Percentiles rank a stretch among this genome's conserved stretches.
Evolutionary conservation across 75 land plant species (phyloP).

Genomic region (Sequoia sempervirens): DNA sequence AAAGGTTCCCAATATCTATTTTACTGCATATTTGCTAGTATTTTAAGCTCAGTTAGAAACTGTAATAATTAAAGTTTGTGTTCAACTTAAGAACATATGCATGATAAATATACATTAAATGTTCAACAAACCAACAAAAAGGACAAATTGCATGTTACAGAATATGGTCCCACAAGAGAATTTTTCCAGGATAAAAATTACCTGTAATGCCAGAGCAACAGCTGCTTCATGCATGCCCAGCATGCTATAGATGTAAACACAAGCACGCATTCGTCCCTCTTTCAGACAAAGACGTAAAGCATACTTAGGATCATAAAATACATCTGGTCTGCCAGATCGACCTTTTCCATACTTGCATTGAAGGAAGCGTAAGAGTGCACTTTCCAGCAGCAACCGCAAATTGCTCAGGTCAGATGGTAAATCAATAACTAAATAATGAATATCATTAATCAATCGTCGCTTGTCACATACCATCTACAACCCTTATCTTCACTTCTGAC

Average conservation of each 20-base stretch:
- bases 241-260: slow-evolving; percentile 96
- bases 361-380: slow-evolving; percentile 72
- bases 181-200: slow-evolving; percentile 5
- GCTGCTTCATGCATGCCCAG: slow-evolving; percentile 99
- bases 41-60: background rate
- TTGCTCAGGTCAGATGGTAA: too few relatives aligned
- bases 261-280: slow-evolving; percentile 86
- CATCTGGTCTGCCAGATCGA: slow-evolving; percentile 66
- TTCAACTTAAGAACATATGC: background rate
- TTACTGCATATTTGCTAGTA: background rate
- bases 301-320: slow-evolving; percentile 95
- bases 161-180: background rate
- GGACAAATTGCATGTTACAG: background rate
- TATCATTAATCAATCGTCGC: slow-evolving; percentile 28
- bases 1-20: background rate
- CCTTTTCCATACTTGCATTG: slow-evolving; percentile 88
- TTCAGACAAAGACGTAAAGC: slow-evolving; percentile 88
- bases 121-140: background rate
- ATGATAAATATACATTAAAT: background rate
- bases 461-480: background rate
- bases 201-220: slow-evolving; percentile 95
- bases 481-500: background rate
- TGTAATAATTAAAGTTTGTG: background rate
- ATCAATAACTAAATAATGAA: too few relatives aligned
- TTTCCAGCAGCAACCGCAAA: too few relatives aligned